Evolutionary conservation across 2,329 filamentous ascomycete genomes (phyloP).

Genomic region (Intubia oerlemansii): DNA sequence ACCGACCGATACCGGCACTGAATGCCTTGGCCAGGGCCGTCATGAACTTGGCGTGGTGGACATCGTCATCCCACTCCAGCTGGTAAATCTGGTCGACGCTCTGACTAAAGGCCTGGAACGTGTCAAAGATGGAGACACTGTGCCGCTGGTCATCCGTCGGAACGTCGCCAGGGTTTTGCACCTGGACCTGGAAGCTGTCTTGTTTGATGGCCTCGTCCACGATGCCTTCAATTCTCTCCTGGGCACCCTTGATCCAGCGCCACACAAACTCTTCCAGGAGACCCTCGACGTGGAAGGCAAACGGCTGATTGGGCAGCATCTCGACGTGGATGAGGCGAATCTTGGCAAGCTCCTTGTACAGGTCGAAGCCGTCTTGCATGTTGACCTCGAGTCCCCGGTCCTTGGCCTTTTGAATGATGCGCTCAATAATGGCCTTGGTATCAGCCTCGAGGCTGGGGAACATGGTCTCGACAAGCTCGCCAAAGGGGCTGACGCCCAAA

Average conservation of each 20-base stretch:
- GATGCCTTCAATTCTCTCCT: conserved; percentile 59
- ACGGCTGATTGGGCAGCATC: conserved; percentile 49
- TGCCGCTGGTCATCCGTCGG: conserved; percentile 67
- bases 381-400: conserved; percentile 54
- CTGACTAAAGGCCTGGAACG: conserved; percentile 87
- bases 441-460: conserved; percentile 85
- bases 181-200: conserved; percentile 60
- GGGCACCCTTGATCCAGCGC: conserved; percentile 76
- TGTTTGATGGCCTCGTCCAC: conserved; percentile 83
- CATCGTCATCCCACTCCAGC: conserved; percentile 79
- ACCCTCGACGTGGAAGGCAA: conserved; percentile 74
- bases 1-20: conserved; percentile 60
- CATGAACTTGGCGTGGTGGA: conserved; percentile 94
- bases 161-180: conserved; percentile 24
- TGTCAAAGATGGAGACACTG: conserved; percentile 80
- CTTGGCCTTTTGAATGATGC: conserved; percentile 55
- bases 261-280: conserved; percentile 83
- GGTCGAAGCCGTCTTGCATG: conserved; percentile 79
- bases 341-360: conserved; percentile 75
- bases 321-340: conserved; percentile 64
- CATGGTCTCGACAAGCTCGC: conserved; percentile 59
- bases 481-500: conserved; percentile 46
- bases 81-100: conserved; percentile 70
- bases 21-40: conserved; percentile 75
- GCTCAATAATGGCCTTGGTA: conserved; percentile 61